phyloP scores from a whole-genome alignment of 768 basidiomycete species.

The Strobilomyces dryophilus region DNA sequence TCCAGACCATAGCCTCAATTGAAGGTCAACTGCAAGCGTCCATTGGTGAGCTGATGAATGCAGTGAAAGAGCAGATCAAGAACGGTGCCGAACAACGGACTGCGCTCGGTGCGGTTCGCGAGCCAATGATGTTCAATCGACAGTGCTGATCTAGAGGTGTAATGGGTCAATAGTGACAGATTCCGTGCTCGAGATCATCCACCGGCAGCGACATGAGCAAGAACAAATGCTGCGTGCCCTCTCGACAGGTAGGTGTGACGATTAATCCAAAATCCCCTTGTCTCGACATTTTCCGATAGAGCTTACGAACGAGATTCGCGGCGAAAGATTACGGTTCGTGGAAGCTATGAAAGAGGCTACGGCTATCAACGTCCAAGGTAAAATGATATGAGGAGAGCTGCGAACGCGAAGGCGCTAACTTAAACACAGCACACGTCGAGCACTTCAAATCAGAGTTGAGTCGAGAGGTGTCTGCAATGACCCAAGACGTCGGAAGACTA shows the following conservation, averaged over 20 bases:
- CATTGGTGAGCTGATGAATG: constrained; percentile 35
- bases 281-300: constrained; percentile 39
- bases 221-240: constrained; percentile 64
- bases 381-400: constrained; percentile 6
- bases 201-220: constrained; percentile 69
- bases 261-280: not conserved
- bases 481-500: constrained; percentile 65
- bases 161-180: constrained; percentile 44
- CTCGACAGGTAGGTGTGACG: constrained; percentile 49
- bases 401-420: constrained; percentile 1
- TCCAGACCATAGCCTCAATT: constrained; percentile 30
- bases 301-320: constrained; percentile 78
- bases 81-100: constrained; percentile 38
- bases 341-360: constrained; percentile 97
- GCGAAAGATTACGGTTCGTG: constrained; percentile 80
- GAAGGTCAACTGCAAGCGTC: constrained; percentile 31
- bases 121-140: constrained; percentile 9
- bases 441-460: constrained; percentile 81
- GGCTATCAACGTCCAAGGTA: constrained; percentile 79
- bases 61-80: constrained; percentile 39
- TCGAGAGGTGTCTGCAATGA: constrained; percentile 69
- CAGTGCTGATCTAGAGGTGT: constrained; percentile 7
- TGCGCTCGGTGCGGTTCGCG: constrained; percentile 31
- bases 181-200: constrained; percentile 56
- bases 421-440: constrained; percentile 67